Evolutionary conservation across 768 basidiomycete species (phyloP).

Genomic region (Guyanaporus albipodus): DNA sequence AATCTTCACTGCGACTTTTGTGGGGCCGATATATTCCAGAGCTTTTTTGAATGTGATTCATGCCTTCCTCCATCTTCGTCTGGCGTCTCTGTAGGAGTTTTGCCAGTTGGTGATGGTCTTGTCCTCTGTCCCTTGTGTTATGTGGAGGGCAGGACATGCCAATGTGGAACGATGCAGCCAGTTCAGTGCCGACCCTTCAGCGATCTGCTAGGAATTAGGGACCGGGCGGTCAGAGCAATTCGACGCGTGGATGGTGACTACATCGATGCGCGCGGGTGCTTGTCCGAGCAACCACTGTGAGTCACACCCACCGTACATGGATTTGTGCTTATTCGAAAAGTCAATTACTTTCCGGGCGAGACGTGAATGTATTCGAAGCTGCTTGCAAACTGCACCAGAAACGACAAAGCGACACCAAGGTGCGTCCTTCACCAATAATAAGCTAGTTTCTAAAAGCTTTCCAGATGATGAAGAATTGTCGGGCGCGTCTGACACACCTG

Average conservation of each 20-base stretch:
- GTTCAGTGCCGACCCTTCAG: slow-evolving; percentile 53
- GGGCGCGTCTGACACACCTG: slow-evolving; percentile 16
- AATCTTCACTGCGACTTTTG: slow-evolving; percentile 71
- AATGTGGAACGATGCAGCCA: slow-evolving; percentile 57
- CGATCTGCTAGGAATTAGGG: slow-evolving; percentile 42
- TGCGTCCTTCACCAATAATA: background rate
- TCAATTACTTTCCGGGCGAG: slow-evolving; percentile 19
- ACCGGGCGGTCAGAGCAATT: slow-evolving; percentile 34
- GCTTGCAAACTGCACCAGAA: slow-evolving; percentile 26
- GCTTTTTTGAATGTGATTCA: slow-evolving; percentile 65
- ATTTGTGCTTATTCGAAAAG: slow-evolving; percentile 16
- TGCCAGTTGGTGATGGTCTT: slow-evolving; percentile 40
- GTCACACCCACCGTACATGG: slow-evolving; percentile 6
- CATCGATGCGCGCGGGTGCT: slow-evolving; percentile 4
- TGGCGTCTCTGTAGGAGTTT: slow-evolving; percentile 5
- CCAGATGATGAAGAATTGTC: slow-evolving; percentile 20
- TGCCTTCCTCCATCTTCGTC: slow-evolving; percentile 37
- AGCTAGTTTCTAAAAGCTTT: background rate
- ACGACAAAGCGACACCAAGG: slow-evolving; percentile 16
- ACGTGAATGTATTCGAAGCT: slow-evolving; percentile 32
- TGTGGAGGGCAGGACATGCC: slow-evolving; percentile 72
- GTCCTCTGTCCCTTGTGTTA: slow-evolving; percentile 70
- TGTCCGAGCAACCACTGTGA: slow-evolving; percentile 22
- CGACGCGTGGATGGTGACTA: slow-evolving; percentile 11
- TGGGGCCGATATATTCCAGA: slow-evolving; percentile 75